Evolutionary conservation across 495 filamentous ascomycete genomes (phyloP).

Genomic region (Daldinia bambusicola): DNA sequence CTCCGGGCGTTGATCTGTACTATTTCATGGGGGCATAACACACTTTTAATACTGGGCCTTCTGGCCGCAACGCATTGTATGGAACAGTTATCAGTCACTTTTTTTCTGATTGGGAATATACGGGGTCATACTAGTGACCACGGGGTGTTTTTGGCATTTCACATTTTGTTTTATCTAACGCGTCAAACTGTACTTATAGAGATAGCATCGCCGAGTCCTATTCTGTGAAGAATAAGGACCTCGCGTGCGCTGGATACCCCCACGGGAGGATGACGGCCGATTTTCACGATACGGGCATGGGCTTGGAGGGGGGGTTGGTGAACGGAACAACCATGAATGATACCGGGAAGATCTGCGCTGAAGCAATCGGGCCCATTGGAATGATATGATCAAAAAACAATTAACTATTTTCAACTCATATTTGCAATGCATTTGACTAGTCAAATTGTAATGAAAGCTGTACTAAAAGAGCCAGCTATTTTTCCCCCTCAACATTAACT

Average conservation of each 20-base stretch:
- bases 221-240: conserved; percentile 37
- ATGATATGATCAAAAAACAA: conserved; percentile 29
- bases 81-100: conserved; percentile 25
- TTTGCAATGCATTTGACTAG: conserved; percentile 22
- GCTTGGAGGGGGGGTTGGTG: conserved; percentile 29
- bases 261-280: conserved; percentile 43
- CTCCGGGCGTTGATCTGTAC: conserved; percentile 35
- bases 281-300: conserved; percentile 37
- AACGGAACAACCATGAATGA: conserved; percentile 41
- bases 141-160: conserved; percentile 37
- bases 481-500: not conserved
- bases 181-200: conserved; percentile 48
- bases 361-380: conserved; percentile 37
- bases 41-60: conserved; percentile 35
- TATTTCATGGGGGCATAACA: conserved; percentile 44
- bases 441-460: conserved; percentile 35
- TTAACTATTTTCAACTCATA: conserved; percentile 38
- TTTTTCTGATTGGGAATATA: conserved; percentile 8
- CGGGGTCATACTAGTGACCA: conserved; percentile 26
- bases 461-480: conserved; percentile 28
- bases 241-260: conserved; percentile 48
- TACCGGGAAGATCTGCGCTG: conserved; percentile 35
- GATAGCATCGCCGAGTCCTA: conserved; percentile 35
- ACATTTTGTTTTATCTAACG: conserved; percentile 22
- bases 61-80: conserved; percentile 21